A percentile compares a stretch with the other conserved stretches of the same genome.
phyloP scores from a whole-genome alignment of 2,329 filamentous ascomycete genomes.

The Colletotrichum sp. region DNA sequence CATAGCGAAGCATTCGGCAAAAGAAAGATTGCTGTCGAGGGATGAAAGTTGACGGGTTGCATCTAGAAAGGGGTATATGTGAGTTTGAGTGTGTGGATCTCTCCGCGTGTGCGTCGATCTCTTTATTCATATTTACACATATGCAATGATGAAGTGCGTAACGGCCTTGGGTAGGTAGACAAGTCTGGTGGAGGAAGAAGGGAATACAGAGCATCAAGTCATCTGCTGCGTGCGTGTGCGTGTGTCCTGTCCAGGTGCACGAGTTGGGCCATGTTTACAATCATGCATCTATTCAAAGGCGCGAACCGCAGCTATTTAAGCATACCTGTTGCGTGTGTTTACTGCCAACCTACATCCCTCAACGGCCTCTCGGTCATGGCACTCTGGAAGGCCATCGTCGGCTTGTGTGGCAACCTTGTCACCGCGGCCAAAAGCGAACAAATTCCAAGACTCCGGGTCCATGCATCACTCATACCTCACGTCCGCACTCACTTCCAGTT shows the following conservation, averaged over 20 bases:
- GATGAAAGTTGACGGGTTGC: not conserved
- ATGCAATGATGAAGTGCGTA: not conserved
- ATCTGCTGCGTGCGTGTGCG: not conserved
- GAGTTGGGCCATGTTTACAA: not conserved
- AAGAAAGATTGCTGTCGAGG: not conserved
- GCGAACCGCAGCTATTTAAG: not conserved
- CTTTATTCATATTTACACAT: not conserved
- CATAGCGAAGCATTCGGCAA: not conserved
- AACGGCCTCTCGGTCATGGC: not conserved
- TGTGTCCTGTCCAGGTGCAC: not conserved
- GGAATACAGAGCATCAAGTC: not conserved
- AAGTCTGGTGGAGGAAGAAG: not conserved
- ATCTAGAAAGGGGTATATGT: not conserved
- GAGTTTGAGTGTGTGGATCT: not conserved
- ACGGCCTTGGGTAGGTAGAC: not conserved
- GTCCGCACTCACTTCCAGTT: conserved; percentile 51
- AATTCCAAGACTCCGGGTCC: not conserved
- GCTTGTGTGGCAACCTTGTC: not conserved
- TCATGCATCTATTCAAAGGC: not conserved
- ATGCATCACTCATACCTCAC: not conserved
- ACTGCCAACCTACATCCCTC: not conserved
- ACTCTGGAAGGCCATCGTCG: not conserved
- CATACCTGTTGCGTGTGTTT: not conserved
- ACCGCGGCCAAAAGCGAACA: not conserved
- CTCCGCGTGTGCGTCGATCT: not conserved